Evolutionary conservation across 805 yeast genomes (phyloP).

Genomic region (Komagataella ulmi): DNA sequence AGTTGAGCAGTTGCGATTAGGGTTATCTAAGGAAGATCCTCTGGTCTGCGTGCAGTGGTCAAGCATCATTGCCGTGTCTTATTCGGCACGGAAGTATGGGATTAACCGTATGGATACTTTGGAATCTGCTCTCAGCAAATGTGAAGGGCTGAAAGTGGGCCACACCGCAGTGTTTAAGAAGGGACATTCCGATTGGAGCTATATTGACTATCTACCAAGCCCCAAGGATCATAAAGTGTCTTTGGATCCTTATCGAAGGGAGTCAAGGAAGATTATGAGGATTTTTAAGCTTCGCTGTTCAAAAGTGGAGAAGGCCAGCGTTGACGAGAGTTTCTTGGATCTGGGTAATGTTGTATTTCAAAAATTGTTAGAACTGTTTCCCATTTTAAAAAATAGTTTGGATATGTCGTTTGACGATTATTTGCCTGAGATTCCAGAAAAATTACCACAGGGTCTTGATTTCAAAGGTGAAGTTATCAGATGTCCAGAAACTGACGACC

Average conservation of each 20-base stretch:
- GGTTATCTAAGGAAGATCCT: conserved; percentile 55
- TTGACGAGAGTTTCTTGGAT: conserved; percentile 86
- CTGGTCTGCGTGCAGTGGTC: conserved; percentile 94
- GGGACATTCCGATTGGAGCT: conserved; percentile 79
- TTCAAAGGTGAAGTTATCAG: conserved; percentile 4
- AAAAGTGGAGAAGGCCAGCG: conserved; percentile 83
- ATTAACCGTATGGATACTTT: conserved; percentile 67
- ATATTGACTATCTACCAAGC: conserved; percentile 43
- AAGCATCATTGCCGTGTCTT: conserved; percentile 77
- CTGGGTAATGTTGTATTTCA: conserved; percentile 51
- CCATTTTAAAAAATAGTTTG: conserved; percentile 20
- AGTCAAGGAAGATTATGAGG: conserved; percentile 64
- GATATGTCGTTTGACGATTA: conserved; percentile 4
- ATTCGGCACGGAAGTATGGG: conserved; percentile 80
- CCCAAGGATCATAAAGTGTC: conserved; percentile 69
- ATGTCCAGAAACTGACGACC: background rate
- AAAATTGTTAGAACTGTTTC: conserved; percentile 29
- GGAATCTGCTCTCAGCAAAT: conserved; percentile 54
- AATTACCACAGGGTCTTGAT: conserved; percentile 17
- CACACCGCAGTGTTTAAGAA: conserved; percentile 91
- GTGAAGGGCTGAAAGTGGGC: conserved; percentile 64
- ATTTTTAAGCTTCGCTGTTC: conserved; percentile 52
- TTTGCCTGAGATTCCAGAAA: conserved; percentile 28
- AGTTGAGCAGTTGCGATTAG: conserved; percentile 70
- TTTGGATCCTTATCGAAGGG: conserved; percentile 83